Conservation (phyloP, 331 rosid genomes). For the Rosa hybrid region DNA sequence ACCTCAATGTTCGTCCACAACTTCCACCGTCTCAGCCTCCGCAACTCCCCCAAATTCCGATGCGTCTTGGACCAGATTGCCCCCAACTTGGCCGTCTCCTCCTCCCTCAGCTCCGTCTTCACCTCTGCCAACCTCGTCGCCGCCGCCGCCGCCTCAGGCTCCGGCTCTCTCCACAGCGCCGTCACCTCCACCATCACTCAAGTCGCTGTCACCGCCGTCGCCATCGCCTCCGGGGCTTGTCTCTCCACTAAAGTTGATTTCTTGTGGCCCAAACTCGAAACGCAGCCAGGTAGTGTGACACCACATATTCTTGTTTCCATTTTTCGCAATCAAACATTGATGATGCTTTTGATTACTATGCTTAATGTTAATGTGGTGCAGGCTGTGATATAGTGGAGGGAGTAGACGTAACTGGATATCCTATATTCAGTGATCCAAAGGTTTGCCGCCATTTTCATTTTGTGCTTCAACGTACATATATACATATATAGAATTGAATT, state of each 20-base stretch:
- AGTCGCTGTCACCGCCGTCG: slow-evolving; percentile 94
- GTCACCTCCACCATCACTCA: slow-evolving; percentile 93
- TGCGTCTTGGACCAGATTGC: slow-evolving; percentile 50
- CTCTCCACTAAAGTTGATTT: slow-evolving; percentile 93
- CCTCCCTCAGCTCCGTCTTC: slow-evolving; percentile 57
- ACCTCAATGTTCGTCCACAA: slow-evolving; percentile 39
- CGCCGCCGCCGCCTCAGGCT: slow-evolving; percentile 45
- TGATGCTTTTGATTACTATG: background rate
- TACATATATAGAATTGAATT: background rate
- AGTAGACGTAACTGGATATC: slow-evolving; percentile 87
- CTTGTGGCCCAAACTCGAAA: slow-evolving; percentile 90
- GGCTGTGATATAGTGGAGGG: slow-evolving; percentile 83
- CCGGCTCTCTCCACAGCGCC: slow-evolving; percentile 71
- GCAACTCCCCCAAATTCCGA: slow-evolving; percentile 46
- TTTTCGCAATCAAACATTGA: background rate
- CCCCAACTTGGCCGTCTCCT: slow-evolving; percentile 43
- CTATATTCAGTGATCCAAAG: slow-evolving; percentile 75
- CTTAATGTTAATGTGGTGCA: slow-evolving; percentile 21
- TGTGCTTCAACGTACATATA: background rate
- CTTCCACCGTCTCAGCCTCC: slow-evolving; percentile 40
- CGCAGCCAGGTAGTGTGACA: slow-evolving; percentile 59
- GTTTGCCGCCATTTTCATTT: slow-evolving; percentile 54
- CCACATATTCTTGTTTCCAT: background rate
- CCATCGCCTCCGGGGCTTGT: slow-evolving; percentile 97
- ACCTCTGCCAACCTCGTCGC: slow-evolving; percentile 69